Percentiles rank a stretch among this genome's conserved stretches.
phyloP scores from a whole-genome alignment of 2,329 filamentous ascomycete genomes.

The Exophiala sideris region DNA sequence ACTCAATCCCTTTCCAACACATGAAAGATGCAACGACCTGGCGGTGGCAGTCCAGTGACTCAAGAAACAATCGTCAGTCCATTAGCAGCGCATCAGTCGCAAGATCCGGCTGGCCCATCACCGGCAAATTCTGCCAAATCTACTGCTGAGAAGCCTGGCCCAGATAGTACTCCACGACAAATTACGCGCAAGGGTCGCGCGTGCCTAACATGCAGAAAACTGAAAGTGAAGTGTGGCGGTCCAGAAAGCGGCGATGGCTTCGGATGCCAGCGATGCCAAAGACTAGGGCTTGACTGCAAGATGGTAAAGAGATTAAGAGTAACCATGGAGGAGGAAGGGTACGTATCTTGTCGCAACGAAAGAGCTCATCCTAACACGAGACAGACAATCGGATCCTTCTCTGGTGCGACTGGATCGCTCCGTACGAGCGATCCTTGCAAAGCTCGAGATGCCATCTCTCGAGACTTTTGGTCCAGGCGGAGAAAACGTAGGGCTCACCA shows the following conservation, averaged over 20 bases:
- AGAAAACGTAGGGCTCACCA: neutral
- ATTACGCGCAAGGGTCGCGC: conserved; percentile 28
- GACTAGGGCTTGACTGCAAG: conserved; percentile 27
- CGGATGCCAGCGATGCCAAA: conserved; percentile 28
- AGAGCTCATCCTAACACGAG: neutral
- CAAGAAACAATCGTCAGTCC: neutral
- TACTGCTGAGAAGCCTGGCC: neutral
- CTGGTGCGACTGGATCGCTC: conserved; percentile 26
- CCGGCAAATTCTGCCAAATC: neutral
- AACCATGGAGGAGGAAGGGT: conserved; percentile 24
- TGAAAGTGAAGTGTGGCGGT: conserved; percentile 29
- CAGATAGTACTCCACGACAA: conserved; percentile 9
- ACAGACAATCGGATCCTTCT: conserved; percentile 23
- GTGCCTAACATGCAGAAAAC: conserved; percentile 28
- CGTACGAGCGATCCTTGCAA: conserved; percentile 26
- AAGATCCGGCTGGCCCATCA: neutral
- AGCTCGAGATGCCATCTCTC: conserved; percentile 26
- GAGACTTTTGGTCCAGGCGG: conserved; percentile 12
- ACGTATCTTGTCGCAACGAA: neutral
- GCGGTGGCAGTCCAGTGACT: neutral
- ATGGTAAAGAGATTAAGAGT: conserved; percentile 26
- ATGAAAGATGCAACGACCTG: neutral
- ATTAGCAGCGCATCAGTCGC: neutral
- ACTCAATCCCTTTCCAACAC: too few relatives aligned
- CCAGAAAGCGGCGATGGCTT: conserved; percentile 24